Conservation (phyloP, 805 yeast species). For the Kurtzmaniella fragi region DNA sequence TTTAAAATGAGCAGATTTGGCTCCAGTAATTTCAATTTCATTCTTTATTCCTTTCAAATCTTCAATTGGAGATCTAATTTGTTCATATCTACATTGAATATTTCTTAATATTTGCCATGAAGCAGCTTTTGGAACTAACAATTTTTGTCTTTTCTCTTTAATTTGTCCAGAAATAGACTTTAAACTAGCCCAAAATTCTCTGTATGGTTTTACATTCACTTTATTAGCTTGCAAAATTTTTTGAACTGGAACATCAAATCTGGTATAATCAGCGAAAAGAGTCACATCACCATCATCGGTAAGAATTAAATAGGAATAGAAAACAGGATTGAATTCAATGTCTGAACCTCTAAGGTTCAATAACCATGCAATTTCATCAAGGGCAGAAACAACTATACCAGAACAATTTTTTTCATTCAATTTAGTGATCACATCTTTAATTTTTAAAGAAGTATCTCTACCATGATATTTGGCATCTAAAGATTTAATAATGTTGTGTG, state of each 20-base stretch:
- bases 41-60: conserved; percentile 51
- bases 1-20: conserved; percentile 48
- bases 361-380: conserved; percentile 56
- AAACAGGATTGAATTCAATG: conserved; percentile 52
- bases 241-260: conserved; percentile 29
- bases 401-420: conserved; percentile 20
- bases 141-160: conserved; percentile 23
- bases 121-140: conserved; percentile 26
- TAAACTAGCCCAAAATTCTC: conserved; percentile 41
- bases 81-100: conserved; percentile 24
- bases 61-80: conserved; percentile 38
- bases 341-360: conserved; percentile 51
- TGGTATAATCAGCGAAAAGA: conserved; percentile 39
- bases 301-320: conserved; percentile 39
- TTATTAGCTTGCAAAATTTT: conserved; percentile 18
- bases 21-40: conserved; percentile 44
- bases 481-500: conserved; percentile 46
- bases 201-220: conserved; percentile 35
- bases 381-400: conserved; percentile 39
- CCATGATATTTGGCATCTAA: conserved; percentile 62
- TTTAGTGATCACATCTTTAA: conserved; percentile 34
- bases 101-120: conserved; percentile 38
- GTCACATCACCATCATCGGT: conserved; percentile 22
- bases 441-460: conserved; percentile 53
- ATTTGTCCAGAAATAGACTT: conserved; percentile 23